Evolutionary conservation across 2,329 filamentous ascomycete genomes (phyloP).

Genomic region (Epicoccum sorghinum): DNA sequence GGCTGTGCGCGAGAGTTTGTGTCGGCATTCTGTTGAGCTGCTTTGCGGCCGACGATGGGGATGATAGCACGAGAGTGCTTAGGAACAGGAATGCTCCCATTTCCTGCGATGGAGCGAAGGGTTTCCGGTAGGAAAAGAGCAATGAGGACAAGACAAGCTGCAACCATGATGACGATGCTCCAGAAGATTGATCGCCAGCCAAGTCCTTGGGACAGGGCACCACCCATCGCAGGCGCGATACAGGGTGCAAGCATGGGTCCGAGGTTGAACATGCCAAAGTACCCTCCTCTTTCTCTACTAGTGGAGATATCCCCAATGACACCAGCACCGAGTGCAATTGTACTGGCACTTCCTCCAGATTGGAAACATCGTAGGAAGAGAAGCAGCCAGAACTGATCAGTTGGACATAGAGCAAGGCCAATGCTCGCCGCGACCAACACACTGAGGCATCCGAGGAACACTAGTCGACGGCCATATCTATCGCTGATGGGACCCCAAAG

Average conservation of each 20-base stretch:
- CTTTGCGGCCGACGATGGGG: constrained; percentile 33
- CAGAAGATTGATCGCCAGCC: constrained; percentile 49
- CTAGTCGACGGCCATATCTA: constrained; percentile 57
- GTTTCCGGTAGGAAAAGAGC: constrained; percentile 51
- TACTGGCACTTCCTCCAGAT: constrained; percentile 48
- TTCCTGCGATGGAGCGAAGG: constrained; percentile 50
- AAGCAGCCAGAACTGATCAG: constrained; percentile 40
- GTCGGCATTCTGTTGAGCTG: constrained; percentile 12
- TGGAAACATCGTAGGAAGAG: constrained; percentile 46
- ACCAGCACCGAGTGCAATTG: constrained; percentile 67
- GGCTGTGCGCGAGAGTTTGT: constrained; percentile 21
- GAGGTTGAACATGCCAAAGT: constrained; percentile 70
- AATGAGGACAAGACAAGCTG: constrained; percentile 42
- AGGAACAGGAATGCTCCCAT: constrained; percentile 38
- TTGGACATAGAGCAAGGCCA: constrained; percentile 43
- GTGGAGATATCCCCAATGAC: constrained; percentile 75
- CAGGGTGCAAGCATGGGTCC: constrained; percentile 48
- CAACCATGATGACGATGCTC: constrained; percentile 50
- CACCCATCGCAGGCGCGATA: constrained; percentile 43
- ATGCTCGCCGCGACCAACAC: constrained; percentile 44
- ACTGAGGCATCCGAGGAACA: constrained; percentile 52
- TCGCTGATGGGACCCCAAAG: constrained; percentile 60
- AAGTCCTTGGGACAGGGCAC: constrained; percentile 40
- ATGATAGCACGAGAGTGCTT: constrained; percentile 29
- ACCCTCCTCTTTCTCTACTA: constrained; percentile 72